Percentiles rank a stretch among this genome's conserved stretches.
phyloP scores from a whole-genome alignment of 495 filamentous ascomycete genomes.

The Penicillium chermesinum region DNA sequence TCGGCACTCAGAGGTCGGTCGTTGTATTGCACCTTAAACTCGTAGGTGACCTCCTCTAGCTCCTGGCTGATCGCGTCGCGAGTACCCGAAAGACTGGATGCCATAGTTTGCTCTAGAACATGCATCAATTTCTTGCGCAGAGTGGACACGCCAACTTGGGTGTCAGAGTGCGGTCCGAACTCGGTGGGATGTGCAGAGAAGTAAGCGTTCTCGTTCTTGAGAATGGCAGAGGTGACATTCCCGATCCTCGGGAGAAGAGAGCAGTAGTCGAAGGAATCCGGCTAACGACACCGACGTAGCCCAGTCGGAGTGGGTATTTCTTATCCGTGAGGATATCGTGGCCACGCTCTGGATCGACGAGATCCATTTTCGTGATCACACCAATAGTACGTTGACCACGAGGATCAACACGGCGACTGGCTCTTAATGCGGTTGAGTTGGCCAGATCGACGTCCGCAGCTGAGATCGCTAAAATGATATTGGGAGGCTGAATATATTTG shows the following conservation, averaged over 20 bases:
- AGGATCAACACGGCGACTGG: conserved; percentile 88
- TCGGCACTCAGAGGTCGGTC: conserved; percentile 91
- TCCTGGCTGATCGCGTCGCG: conserved; percentile 90
- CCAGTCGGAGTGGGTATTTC: conserved; percentile 90
- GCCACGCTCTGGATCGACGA: conserved; percentile 81
- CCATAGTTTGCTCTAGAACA: conserved; percentile 96
- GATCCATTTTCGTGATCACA: conserved; percentile 98
- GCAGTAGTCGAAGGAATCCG: conserved; percentile 68
- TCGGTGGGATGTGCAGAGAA: conserved; percentile 80
- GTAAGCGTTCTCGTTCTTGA: conserved; percentile 81
- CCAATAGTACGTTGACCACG: conserved; percentile 94
- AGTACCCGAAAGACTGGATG: conserved; percentile 77
- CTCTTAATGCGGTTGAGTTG: conserved; percentile 88
- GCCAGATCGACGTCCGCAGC: conserved; percentile 96
- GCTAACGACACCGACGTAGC: conserved; percentile 96
- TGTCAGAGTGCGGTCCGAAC: conserved; percentile 65
- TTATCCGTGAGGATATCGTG: conserved; percentile 72
- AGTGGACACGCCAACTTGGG: conserved; percentile 76
- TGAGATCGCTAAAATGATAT: conserved; percentile 95
- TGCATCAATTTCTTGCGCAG: conserved; percentile 94
- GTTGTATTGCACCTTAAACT: conserved; percentile 99
- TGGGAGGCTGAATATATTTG: conserved; percentile 94
- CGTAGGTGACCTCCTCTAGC: conserved; percentile 93
- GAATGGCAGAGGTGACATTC: conserved; percentile 76
- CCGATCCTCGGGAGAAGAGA: conserved; percentile 80